Conservation (phyloP, 2,329 filamentous ascomycete species). For the Neurospora sp. region DNA sequence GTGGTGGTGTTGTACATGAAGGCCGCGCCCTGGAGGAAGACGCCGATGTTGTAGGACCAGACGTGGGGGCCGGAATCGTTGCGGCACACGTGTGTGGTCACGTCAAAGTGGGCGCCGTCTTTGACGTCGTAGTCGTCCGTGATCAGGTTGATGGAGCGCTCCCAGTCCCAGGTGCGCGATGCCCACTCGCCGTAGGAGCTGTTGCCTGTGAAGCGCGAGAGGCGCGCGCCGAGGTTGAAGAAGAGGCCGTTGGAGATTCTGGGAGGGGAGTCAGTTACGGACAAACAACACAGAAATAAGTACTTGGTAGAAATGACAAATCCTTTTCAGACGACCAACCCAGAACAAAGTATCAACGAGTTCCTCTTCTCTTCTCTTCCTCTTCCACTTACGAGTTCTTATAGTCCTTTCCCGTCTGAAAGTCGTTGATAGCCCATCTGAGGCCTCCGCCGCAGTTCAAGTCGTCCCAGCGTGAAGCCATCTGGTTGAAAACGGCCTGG, state of each 20-base stretch:
- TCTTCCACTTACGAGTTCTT: conserved; percentile 41
- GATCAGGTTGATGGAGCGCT: conserved; percentile 45
- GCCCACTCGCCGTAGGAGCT: conserved; percentile 71
- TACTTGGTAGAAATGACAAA: not conserved
- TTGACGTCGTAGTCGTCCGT: conserved; percentile 43
- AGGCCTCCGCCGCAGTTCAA: conserved; percentile 61
- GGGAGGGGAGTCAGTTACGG: not conserved
- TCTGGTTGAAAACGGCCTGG: conserved; percentile 73
- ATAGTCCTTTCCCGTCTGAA: conserved; percentile 62
- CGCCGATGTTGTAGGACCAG: conserved; percentile 62
- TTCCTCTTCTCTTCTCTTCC: not conserved
- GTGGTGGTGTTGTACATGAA: conserved; percentile 55
- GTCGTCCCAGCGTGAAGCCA: conserved; percentile 60
- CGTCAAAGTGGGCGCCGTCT: conserved; percentile 37
- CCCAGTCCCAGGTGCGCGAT: conserved; percentile 59
- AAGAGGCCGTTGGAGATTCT: conserved; percentile 58
- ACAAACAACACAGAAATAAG: not conserved
- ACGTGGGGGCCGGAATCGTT: conserved; percentile 43
- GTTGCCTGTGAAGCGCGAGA: conserved; percentile 72
- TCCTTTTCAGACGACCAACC: not conserved
- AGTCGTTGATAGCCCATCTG: conserved; percentile 77
- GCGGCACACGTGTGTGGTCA: conserved; percentile 32
- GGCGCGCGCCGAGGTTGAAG: conserved; percentile 59
- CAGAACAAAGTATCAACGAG: not conserved
- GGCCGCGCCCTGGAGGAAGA: conserved; percentile 53